Base-by-base conservation (phyloP, 345 rosid genomes). In the Firmiana major region DNA sequence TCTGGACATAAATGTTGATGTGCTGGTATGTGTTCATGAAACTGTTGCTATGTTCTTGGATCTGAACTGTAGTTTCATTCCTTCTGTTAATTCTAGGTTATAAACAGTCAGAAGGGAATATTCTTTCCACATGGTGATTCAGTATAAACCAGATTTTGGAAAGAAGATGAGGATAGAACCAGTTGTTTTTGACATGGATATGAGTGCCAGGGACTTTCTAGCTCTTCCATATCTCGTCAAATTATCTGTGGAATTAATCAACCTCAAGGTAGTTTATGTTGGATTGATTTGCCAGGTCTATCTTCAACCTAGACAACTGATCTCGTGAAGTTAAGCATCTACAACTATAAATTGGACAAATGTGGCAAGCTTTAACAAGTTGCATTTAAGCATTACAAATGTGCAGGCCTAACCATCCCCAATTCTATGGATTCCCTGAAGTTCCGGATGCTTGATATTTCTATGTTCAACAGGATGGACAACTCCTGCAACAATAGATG, bases 401-500 rank as follows among this genome's bases (percentile, higher is more conserved):
- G n/a, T 45, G 24, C 55, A 22, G 40, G 21, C 31, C 0, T 36
- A 36, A 17, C 5, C 19, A 60, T 38, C 8, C 45, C 15, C 69
- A 17, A 36, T 19, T 31, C n/a, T n/a, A n/a, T n/a, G n/a, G n/a
- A n/a, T n/a, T n/a, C n/a, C n/a, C n/a, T n/a, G n/a, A n/a, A n/a
- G n/a, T n/a, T n/a, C n/a, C n/a, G n/a, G n/a, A n/a, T n/a, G n/a
- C n/a, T n/a, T n/a, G n/a, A n/a, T n/a, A n/a, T n/a, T n/a, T n/a
- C n/a, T n/a, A n/a, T n/a, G 84, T 80, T 97, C 99, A 64, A 90
- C 86, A 0, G 98, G 99, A 10, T 95, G 99, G 98, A 94, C 99
- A 45, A 90, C 89, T 79, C 92, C 97, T 46, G 98, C 99, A 60
- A 89, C 99, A 1, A 87, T 93, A 10, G 99, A 95, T 74, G 88